These are phyloP conservation scores for Fusarium compactum DNA, from an alignment of 2,329 filamentous ascomycete genomes.

Conservation along the genomic window DNA sequence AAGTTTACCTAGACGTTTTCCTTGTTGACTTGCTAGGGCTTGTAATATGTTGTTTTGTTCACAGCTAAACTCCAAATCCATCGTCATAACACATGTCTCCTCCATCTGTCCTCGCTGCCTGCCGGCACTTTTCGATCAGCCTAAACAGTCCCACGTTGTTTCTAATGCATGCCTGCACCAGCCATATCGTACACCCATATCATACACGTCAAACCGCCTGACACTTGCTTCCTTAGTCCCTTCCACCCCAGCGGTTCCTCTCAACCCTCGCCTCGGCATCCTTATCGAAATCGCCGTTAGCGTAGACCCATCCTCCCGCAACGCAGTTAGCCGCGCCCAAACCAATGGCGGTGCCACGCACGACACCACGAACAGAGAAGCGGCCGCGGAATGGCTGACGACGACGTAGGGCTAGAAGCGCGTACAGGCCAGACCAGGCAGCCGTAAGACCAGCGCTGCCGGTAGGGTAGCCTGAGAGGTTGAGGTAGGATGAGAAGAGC, in stretches of 20 bases:
- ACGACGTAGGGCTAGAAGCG: conserved; percentile 65
- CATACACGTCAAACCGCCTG: conserved; percentile 18
- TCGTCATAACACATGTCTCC: background rate
- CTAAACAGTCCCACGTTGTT: conserved; percentile 3
- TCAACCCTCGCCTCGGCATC: conserved; percentile 63
- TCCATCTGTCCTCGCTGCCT: background rate
- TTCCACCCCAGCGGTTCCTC: conserved; percentile 63
- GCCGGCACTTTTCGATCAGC: background rate
- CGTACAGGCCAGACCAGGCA: conserved; percentile 69
- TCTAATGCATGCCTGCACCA: background rate
- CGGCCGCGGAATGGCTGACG: conserved; percentile 56
- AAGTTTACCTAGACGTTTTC: background rate
- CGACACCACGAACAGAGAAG: conserved; percentile 62
- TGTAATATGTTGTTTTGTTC: background rate
- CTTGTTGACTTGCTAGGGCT: background rate
- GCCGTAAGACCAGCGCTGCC: conserved; percentile 68
- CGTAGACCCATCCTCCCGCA: conserved; percentile 65
- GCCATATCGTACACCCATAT: conserved; percentile 33
- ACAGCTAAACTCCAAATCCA: background rate
- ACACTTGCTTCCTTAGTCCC: conserved; percentile 23
- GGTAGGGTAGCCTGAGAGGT: conserved; percentile 69
- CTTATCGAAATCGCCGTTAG: conserved; percentile 61
- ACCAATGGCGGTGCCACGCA: conserved; percentile 64
- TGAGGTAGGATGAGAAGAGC: conserved; percentile 69
- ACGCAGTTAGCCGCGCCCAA: conserved; percentile 62